phyloP scores from a whole-genome alignment of 345 rosid genomes.

The Salix udensis region DNA sequence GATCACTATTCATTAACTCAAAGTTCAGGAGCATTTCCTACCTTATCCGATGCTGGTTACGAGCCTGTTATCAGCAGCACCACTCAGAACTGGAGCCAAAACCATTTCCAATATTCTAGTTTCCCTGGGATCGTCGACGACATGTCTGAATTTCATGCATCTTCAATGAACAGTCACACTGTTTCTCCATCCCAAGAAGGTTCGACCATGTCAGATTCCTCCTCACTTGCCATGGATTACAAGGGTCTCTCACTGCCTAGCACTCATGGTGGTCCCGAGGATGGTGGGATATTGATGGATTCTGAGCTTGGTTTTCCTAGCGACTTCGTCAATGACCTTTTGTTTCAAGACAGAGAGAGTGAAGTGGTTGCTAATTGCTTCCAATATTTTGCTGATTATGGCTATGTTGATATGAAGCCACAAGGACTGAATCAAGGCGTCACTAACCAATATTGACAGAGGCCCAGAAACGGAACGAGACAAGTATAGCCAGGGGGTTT shows the following conservation, averaged over 20 bases:
- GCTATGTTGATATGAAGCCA: constrained; percentile 22
- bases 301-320: not conserved
- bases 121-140: constrained; percentile 5
- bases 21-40: constrained; percentile 20
- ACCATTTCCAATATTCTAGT: constrained; percentile 15
- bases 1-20: constrained; percentile 32
- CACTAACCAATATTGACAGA: not conserved
- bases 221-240: constrained; percentile 23
- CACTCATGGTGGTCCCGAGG: constrained; percentile 5
- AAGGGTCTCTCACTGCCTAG: constrained; percentile 9
- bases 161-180: constrained; percentile 5
- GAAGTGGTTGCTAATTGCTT: constrained; percentile 14
- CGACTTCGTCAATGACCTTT: not conserved
- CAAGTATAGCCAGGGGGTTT: not conserved
- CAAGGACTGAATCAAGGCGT: not conserved
- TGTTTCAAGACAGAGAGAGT: not conserved
- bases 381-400: constrained; percentile 13
- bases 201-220: constrained; percentile 28
- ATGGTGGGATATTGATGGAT: not conserved
- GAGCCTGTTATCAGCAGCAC: constrained; percentile 3
- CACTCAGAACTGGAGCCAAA: constrained; percentile 5
- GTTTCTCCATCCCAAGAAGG: constrained; percentile 20
- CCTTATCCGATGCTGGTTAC: constrained; percentile 10
- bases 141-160: constrained; percentile 8
- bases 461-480: not conserved